These are phyloP conservation scores for Euphorbia schlechtendalii DNA, from an alignment of 441 rosid genomes.

Conservation along the genomic window DNA sequence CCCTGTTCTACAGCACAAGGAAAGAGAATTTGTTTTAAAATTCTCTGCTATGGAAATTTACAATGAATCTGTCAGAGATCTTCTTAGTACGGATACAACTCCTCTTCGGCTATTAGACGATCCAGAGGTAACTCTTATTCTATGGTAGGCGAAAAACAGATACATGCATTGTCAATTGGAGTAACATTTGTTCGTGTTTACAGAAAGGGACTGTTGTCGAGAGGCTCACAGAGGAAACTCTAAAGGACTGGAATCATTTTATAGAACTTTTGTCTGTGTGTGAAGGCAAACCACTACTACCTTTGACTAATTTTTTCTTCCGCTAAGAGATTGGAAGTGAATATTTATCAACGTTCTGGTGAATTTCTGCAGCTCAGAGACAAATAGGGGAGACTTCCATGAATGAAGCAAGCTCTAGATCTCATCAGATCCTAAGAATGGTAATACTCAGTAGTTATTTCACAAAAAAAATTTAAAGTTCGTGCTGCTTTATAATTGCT, in stretches of 20 bases:
- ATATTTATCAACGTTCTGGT: conserved; percentile 13
- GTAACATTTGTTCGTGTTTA: conserved; percentile 14
- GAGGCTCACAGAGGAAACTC: conserved; percentile 71
- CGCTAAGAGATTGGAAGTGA: conserved; percentile 8
- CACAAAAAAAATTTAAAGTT: conserved; percentile 6
- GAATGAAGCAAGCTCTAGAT: conserved; percentile 91
- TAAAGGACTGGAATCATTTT: conserved; percentile 67
- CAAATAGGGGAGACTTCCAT: conserved; percentile 89
- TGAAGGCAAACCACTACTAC: conserved; percentile 44
- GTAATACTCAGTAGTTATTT: conserved; percentile 37
- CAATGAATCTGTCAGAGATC: conserved; percentile 91
- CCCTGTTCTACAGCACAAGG: conserved; percentile 52
- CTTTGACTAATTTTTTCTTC: conserved; percentile 8
- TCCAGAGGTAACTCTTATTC: conserved; percentile 59
- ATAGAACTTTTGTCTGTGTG: conserved; percentile 68
- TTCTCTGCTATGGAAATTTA: conserved; percentile 94
- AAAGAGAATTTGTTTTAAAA: conserved; percentile 68
- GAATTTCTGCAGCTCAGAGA: conserved; percentile 72
- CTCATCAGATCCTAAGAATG: conserved; percentile 94
- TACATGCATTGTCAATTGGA: conserved; percentile 1
- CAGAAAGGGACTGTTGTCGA: conserved; percentile 93
- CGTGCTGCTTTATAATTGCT: conserved; percentile 9
- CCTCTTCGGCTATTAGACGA: conserved; percentile 90
- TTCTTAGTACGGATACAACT: conserved; percentile 53
- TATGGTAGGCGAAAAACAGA: conserved; percentile 16